Percentiles rank a stretch among this genome's conserved stretches.
Evolutionary conservation across 805 yeast genomes (phyloP).

Genomic region (Kuraishia piskuri): DNA sequence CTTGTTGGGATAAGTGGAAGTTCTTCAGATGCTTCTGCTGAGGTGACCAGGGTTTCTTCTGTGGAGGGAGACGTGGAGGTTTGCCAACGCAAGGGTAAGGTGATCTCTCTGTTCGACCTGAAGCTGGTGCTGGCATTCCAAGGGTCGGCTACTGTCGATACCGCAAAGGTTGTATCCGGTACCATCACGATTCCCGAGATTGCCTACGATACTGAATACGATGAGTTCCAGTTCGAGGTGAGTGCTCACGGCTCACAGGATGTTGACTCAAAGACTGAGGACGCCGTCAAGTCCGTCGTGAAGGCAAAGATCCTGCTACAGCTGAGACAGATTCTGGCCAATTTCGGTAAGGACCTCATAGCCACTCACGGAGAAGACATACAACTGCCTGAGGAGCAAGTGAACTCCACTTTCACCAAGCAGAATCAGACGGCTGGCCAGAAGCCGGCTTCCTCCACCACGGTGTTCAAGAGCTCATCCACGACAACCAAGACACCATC

Average conservation of each 20-base stretch:
- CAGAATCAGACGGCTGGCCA: conserved; percentile 31
- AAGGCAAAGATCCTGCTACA: conserved; percentile 55
- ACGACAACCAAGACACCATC: conserved; percentile 5
- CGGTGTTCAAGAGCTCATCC: conserved; percentile 8
- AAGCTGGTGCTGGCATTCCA: conserved; percentile 50
- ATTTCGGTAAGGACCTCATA: conserved; percentile 76
- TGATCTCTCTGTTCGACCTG: conserved; percentile 83
- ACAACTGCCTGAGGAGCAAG: conserved; percentile 48
- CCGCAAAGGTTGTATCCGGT: conserved; percentile 45
- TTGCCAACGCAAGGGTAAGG: conserved; percentile 94
- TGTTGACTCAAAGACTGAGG: conserved; percentile 29
- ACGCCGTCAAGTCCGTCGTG: conserved; percentile 42
- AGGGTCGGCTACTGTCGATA: conserved; percentile 35
- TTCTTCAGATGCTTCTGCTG: conserved; percentile 22
- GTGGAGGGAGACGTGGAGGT: conserved; percentile 97
- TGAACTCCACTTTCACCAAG: conserved; percentile 45
- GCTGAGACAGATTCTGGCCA: conserved; percentile 48
- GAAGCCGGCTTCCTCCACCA: conserved; percentile 17
- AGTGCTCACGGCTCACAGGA: conserved; percentile 50
- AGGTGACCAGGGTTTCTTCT: conserved; percentile 37
- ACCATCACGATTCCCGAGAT: conserved; percentile 82
- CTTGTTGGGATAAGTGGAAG: conserved; percentile 40
- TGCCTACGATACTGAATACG: conserved; percentile 83
- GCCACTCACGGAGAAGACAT: conserved; percentile 74
- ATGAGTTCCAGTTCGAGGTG: conserved; percentile 80